Evolutionary conservation across 176 grass and related monocot genomes (phyloP).

Genomic region (Alloteropsis semialata): DNA sequence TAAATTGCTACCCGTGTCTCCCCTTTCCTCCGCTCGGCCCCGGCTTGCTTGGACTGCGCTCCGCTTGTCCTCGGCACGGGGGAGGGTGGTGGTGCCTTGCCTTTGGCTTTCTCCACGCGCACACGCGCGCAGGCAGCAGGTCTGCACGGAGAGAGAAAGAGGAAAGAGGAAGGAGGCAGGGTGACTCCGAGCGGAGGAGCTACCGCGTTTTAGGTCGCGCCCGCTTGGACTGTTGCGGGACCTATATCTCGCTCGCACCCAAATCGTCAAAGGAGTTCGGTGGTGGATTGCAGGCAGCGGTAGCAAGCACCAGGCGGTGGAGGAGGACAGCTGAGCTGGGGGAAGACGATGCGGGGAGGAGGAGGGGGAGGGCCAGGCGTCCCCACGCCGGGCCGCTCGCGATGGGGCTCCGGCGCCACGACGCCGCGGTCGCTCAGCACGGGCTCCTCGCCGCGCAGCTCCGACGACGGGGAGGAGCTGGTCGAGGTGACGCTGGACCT

Average conservation of each 20-base stretch:
- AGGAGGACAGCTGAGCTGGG: background rate
- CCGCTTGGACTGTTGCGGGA: constrained; percentile 35
- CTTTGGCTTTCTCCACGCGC: background rate
- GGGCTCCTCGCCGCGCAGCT: constrained; percentile 53
- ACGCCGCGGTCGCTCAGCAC: constrained; percentile 61
- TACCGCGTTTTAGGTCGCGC: constrained; percentile 35
- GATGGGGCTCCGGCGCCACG: constrained; percentile 42
- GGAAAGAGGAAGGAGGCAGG: background rate
- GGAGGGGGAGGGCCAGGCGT: constrained; percentile 9
- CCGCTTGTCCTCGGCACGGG: background rate
- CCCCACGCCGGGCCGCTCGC: constrained; percentile 29
- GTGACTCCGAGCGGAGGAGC: background rate
- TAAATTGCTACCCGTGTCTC: constrained; percentile 9
- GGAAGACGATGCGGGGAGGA: constrained; percentile 15
- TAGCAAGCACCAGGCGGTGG: constrained; percentile 1
- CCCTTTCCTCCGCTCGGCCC: background rate
- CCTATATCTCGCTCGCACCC: background rate
- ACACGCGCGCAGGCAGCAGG: background rate
- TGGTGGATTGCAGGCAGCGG: constrained; percentile 23
- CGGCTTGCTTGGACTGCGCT: background rate
- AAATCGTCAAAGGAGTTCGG: constrained; percentile 31
- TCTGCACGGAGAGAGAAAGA: background rate
- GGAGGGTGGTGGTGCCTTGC: no score
- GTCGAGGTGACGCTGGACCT: constrained; percentile 94
- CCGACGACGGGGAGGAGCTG: constrained; percentile 68